A percentile compares a stretch with the other conserved stretches of the same genome.
Evolutionary conservation across 2,329 filamentous ascomycete genomes (phyloP).

Genomic region (Fusarium xylarioides): DNA sequence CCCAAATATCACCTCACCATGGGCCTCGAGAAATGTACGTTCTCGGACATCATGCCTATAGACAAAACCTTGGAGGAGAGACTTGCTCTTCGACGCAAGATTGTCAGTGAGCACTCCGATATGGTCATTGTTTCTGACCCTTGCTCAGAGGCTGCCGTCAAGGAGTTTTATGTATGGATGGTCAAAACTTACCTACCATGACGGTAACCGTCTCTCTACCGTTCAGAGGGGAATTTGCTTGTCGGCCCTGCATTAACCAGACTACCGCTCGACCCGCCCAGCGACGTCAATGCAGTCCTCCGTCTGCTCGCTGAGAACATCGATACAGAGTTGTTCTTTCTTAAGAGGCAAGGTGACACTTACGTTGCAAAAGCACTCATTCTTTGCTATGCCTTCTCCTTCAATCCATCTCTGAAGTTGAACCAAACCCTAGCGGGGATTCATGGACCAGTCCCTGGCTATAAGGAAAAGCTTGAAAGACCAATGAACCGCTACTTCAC

Average conservation of each 20-base stretch:
- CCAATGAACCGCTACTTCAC: neutral
- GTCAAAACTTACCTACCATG: neutral
- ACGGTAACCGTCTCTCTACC: neutral
- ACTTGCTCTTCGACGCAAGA: neutral
- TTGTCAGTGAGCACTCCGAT: neutral
- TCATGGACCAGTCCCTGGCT: fast-evolving
- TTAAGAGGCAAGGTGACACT: neutral
- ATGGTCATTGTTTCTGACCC: neutral
- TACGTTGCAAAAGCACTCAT: neutral
- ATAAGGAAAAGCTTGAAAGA: neutral
- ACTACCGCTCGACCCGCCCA: neutral
- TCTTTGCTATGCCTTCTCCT: neutral
- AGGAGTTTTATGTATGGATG: neutral
- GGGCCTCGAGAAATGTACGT: neutral
- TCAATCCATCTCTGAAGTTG: neutral
- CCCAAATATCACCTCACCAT: neutral
- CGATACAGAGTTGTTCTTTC: neutral
- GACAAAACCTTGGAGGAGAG: neutral
- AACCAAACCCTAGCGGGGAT: neutral
- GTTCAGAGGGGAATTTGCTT: fast-evolving
- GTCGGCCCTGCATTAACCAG: neutral
- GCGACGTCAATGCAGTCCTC: fast-evolving
- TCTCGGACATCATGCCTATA: neutral
- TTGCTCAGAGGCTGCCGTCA: neutral
- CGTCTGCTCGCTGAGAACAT: neutral